Evolutionary conservation across 306 rosid species (phyloP).

Genomic region (Begonia loranthoides): DNA sequence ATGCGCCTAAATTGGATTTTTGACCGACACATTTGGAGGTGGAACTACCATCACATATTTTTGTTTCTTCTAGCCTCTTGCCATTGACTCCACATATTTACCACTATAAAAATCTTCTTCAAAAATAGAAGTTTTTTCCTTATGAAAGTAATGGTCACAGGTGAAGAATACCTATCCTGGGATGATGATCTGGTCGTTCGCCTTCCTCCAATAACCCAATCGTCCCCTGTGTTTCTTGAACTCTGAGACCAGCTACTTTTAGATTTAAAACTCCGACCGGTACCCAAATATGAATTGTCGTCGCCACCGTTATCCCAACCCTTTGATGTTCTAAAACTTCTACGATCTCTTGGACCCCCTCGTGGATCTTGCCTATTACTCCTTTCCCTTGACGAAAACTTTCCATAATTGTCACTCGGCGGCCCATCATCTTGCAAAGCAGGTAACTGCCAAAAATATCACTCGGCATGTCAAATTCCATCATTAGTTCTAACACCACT

Average conservation of each 20-base stretch:
- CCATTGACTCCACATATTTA: no score
- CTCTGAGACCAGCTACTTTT: slow-evolving; percentile 46
- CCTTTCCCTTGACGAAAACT: slow-evolving; percentile 54
- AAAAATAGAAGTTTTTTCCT: not conserved
- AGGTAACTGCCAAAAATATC: slow-evolving; percentile 58
- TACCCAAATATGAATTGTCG: slow-evolving; percentile 12
- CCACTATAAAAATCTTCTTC: no score
- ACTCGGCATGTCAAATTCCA: no score
- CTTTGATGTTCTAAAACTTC: slow-evolving; percentile 47
- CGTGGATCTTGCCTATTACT: slow-evolving; percentile 29
- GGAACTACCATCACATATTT: not conserved
- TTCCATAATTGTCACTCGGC: slow-evolving; percentile 67
- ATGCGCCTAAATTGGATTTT: not conserved
- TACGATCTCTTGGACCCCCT: slow-evolving; percentile 36
- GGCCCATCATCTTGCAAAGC: slow-evolving; percentile 96
- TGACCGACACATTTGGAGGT: not conserved
- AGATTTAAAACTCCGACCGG: slow-evolving; percentile 30
- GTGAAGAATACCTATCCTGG: slow-evolving; percentile 42
- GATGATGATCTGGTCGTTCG: slow-evolving; percentile 60
- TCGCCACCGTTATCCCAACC: slow-evolving; percentile 29
- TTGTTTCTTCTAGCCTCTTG: no score
- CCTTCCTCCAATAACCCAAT: slow-evolving; percentile 81
- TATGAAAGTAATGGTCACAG: not conserved
- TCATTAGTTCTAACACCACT: no score
- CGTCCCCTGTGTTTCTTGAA: slow-evolving; percentile 46